Evolutionary conservation across 352 stramenopile genomes (phyloP), one percentile per base, ranked within the genome.

Genomic region (Phytopythium vexans): DNA sequence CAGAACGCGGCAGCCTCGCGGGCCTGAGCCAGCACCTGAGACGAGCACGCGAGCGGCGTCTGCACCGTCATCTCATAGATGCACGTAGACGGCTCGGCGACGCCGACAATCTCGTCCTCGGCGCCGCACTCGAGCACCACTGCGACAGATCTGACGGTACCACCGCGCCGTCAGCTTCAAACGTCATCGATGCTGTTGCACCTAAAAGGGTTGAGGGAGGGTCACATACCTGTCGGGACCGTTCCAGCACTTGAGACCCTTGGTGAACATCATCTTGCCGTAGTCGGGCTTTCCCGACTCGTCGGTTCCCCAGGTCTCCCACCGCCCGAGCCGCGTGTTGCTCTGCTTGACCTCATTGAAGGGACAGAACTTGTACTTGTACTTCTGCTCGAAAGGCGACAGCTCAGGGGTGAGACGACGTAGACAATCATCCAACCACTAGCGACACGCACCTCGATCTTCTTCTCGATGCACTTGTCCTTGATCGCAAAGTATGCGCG

Each of bases 11-110:
- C 52, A 15, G 82, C 73, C n/a, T 62, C 42, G 49, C 76, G 51
- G 9, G 77, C 78, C 12, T 72, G 55, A 1, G 55, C 58, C 3
- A 88, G 58, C 34, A 73, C 69, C 14, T 77, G 57, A 40, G 61
- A 11, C n/a, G 78, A 85, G 49, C 83, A 94, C 4, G 74, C 76
- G 6, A 82, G 58, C 31, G 76, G 76, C 44, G 83, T 82, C 32
- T 58, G 77, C 64, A 97, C 78, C 31, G 60, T 54, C 66, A 98
- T 93, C 16, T 94, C 80, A 64, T 98, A 98, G 32, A 88, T 63
- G 61, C 93, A 98, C 3, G 89, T 98, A 45, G 92, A 88, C 15
- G 92, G 92, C 66, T 98, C 93, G 40, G 97, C 86, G 0, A 97
- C 88, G n/a, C 72, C 82, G 8, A 96, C 12, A 47, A 98, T 77